Evolutionary conservation across 768 basidiomycete species (phyloP).

Genomic region (Dendrothele bispora): DNA sequence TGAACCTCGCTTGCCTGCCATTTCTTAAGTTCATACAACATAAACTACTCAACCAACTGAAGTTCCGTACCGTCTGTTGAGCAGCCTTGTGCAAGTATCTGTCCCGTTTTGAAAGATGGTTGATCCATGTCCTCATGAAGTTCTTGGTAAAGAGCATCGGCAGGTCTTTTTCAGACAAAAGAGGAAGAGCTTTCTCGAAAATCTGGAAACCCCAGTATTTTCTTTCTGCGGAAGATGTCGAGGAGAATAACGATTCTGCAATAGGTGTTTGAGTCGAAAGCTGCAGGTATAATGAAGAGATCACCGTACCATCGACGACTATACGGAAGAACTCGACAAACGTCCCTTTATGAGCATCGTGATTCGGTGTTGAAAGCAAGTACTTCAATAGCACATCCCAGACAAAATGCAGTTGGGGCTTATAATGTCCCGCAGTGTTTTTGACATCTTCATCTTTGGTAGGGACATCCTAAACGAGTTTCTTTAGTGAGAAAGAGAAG

Average conservation of each 20-base stretch:
- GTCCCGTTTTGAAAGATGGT: slow-evolving; percentile 87
- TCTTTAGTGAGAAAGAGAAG: not conserved
- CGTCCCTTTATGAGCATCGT: slow-evolving; percentile 45
- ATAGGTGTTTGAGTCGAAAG: slow-evolving; percentile 6
- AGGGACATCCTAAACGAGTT: slow-evolving; percentile 48
- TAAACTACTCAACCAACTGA: not conserved
- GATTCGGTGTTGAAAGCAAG: slow-evolving; percentile 48
- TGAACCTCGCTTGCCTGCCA: slow-evolving; percentile 74
- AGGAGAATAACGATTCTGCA: slow-evolving; percentile 82
- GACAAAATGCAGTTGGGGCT: slow-evolving; percentile 87
- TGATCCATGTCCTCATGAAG: slow-evolving; percentile 96
- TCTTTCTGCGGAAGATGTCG: slow-evolving; percentile 80
- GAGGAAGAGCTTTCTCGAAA: slow-evolving; percentile 76
- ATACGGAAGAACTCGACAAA: slow-evolving; percentile 91
- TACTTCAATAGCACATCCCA: slow-evolving; percentile 85
- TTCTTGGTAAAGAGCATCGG: slow-evolving; percentile 92
- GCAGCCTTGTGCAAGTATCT: slow-evolving; percentile 90
- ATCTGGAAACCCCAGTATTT: slow-evolving; percentile 98
- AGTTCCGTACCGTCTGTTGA: slow-evolving; percentile 65
- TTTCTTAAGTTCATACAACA: not conserved
- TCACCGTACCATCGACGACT: slow-evolving; percentile 82
- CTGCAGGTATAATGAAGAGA: not conserved
- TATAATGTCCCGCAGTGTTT: slow-evolving; percentile 66
- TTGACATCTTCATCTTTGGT: slow-evolving; percentile 54
- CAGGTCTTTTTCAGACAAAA: slow-evolving; percentile 62